Conservation (phyloP, 805 yeast genomes). For the Metschnikowia continentalis region DNA sequence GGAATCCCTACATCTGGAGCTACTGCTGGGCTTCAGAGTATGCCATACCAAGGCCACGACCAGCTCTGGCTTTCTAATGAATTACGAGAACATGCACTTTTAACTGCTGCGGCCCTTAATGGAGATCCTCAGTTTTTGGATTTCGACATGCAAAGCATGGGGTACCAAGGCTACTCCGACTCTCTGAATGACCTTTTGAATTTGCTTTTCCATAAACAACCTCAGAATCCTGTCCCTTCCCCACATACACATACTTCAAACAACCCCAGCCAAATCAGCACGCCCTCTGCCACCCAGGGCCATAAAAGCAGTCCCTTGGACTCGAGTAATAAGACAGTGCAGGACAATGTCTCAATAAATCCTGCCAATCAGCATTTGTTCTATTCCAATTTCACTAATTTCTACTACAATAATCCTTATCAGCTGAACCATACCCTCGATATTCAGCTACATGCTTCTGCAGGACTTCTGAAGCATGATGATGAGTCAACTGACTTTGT, state of each 20-base stretch:
- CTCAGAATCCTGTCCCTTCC: conserved; percentile 1
- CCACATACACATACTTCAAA: conserved; percentile 1
- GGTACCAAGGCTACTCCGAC: conserved; percentile 13
- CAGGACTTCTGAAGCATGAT: conserved; percentile 19
- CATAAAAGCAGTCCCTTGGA: conserved; percentile 3
- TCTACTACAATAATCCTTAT: conserved; percentile 38
- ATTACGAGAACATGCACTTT: conserved; percentile 63
- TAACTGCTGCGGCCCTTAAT: conserved; percentile 68
- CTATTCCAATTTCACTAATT: conserved; percentile 37
- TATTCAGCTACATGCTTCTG: conserved; percentile 42
- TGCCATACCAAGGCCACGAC: conserved; percentile 29
- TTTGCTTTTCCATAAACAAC: conserved; percentile 48
- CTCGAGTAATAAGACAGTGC: conserved; percentile 1
- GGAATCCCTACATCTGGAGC: background rate
- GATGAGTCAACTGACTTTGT: conserved; percentile 31
- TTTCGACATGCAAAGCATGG: conserved; percentile 29
- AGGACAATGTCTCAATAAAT: conserved; percentile 22
- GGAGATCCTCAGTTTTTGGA: conserved; percentile 59
- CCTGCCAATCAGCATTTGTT: conserved; percentile 35
- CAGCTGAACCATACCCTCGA: conserved; percentile 35
- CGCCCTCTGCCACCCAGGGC: conserved; percentile 3
- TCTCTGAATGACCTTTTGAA: conserved; percentile 46
- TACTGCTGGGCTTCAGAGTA: background rate
- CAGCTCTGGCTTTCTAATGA: conserved; percentile 71
- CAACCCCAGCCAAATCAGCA: conserved; percentile 4